Conservation (phyloP, 257 asterid species). For the Nemophila menziesii region DNA sequence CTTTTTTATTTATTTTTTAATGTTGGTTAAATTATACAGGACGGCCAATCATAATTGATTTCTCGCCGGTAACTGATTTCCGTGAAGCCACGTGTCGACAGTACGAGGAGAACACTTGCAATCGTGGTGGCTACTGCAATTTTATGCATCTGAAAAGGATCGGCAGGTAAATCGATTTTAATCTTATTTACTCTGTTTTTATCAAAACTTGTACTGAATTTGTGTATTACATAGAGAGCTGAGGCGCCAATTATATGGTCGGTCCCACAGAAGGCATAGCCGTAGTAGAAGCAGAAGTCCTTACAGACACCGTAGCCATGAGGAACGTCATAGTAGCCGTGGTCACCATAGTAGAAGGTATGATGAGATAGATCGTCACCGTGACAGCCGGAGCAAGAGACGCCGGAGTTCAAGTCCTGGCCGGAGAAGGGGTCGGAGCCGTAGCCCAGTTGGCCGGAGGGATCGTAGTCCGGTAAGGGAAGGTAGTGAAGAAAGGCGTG, state of each 20-base stretch:
- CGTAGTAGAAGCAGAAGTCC: constrained; percentile 86
- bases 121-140: constrained; percentile 97
- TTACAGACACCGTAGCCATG: constrained; percentile 77
- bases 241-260: constrained; percentile 79
- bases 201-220: too few species aligned
- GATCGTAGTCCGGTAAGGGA: constrained; percentile 73
- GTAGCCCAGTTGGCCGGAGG: constrained; percentile 71
- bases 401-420: constrained; percentile 52
- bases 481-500: constrained; percentile 96
- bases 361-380: constrained; percentile 52
- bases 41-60: constrained; percentile 91
- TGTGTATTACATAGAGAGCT: constrained; percentile 23
- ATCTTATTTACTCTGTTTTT: not conserved
- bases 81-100: constrained; percentile 99
- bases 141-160: constrained; percentile 96
- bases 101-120: constrained; percentile 88
- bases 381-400: constrained; percentile 57
- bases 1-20: not conserved
- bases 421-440: constrained; percentile 51
- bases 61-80: constrained; percentile 92
- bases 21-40: constrained; percentile 35
- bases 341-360: constrained; percentile 71
- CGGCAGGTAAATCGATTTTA: constrained; percentile 40
- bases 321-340: constrained; percentile 45
- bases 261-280: constrained; percentile 35